Evolutionary conservation across 2,329 filamentous ascomycete species (phyloP).

Genomic region (Colletotrichum liaoningense): DNA sequence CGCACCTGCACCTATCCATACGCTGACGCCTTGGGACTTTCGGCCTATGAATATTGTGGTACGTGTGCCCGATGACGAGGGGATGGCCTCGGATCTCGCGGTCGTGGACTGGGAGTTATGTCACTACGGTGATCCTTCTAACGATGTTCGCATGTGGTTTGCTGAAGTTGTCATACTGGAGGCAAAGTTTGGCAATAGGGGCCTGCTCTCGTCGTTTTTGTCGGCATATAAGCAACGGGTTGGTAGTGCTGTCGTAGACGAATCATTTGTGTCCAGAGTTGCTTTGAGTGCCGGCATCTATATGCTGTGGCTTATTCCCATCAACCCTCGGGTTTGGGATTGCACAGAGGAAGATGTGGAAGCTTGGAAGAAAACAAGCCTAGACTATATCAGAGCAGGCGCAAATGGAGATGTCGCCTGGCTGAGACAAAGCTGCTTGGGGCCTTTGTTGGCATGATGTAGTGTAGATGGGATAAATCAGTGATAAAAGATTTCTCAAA

Average conservation of each 20-base stretch:
- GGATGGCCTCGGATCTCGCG: neutral
- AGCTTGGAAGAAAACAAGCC: neutral
- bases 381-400: neutral
- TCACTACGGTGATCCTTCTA: neutral
- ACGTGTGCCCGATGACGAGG: neutral
- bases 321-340: neutral
- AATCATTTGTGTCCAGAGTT: neutral
- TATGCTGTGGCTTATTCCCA: neutral
- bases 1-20: neutral
- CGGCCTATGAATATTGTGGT: neutral
- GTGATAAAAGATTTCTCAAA: neutral
- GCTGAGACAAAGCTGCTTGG: neutral
- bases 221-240: neutral
- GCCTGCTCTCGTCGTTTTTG: neutral
- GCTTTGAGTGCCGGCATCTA: neutral
- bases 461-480: neutral
- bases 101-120: conserved; percentile 4
- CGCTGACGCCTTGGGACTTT: conserved; percentile 7
- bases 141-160: conserved; percentile 4
- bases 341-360: neutral
- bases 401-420: neutral
- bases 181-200: neutral
- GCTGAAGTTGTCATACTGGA: neutral
- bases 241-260: neutral
- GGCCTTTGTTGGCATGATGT: neutral